Base-by-base conservation (phyloP, 73 alveolate genomes). In the Tetrahymena elliotti region DNA sequence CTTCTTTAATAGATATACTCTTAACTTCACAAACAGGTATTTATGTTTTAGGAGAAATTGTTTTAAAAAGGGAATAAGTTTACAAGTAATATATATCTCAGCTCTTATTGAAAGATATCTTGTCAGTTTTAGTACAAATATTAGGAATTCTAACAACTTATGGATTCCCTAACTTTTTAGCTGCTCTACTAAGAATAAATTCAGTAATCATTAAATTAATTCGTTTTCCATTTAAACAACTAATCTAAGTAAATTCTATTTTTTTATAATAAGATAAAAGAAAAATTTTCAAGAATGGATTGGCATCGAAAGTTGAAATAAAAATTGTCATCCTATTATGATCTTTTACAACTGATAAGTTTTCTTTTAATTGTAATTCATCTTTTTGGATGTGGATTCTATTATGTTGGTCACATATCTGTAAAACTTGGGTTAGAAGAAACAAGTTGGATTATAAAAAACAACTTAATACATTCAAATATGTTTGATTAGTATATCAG, bases 311-410 rank as follows among this genome's bases (percentile, higher is more conserved):
- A 68, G 38, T 68, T 68, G 33, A 68, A 68, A 68, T 31, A 68
- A 68, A 68, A n/a, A 68, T 36, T 68, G 6, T 68, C 88, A 3
- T 27, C 88, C 10, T 68, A 7, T 10, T 68, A 68, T 37, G 96
- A 94, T 24, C 52, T 84, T 2, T 15, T 36, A 11, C 27, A 94
- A 9, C 35, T 96, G 33, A 24, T 94, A 18, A 27, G 47, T 12
- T 93, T 94, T 4, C 39, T 96, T 1, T 20, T 54, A 12, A 52
- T 39, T 18, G 52, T 93, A 22, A 93, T 94, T 38, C 98, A 96
- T 83, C 31, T 84, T 35, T 37, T 96, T 36, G 98, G 96, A 13
- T 96, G 98, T 83, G 84, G 93, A 1, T 96, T 84, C 83, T 94
- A 24, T 54, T 93, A 4, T 92, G 94, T 94, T 11, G 97, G 97